A percentile compares a stretch with the other conserved stretches of the same genome.
Conservation (phyloP, 2,329 filamentous ascomycete genomes). For the Nigrograna mackinnonii region DNA sequence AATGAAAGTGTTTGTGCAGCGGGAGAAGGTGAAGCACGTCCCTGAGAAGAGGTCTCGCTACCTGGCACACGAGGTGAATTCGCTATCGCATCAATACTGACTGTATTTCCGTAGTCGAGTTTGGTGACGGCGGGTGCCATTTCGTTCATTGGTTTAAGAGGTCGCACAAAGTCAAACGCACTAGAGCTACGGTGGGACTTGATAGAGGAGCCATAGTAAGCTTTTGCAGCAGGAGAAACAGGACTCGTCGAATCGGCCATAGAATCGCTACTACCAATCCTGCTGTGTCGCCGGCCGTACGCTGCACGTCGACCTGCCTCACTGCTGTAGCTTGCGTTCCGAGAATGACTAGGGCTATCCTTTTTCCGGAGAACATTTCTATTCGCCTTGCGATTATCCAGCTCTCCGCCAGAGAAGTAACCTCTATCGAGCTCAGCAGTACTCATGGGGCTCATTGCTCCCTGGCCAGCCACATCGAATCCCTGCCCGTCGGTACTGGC, state of each 20-base stretch:
- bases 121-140: constrained; percentile 61
- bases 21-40: constrained; percentile 50
- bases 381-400: constrained; percentile 69
- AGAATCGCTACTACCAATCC: constrained; percentile 79
- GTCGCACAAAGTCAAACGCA: constrained; percentile 49
- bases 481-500: constrained; percentile 24
- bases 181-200: constrained; percentile 47
- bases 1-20: constrained; percentile 36
- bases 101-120: constrained; percentile 54
- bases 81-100: constrained; percentile 50
- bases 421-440: constrained; percentile 75
- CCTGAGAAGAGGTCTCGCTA: constrained; percentile 54
- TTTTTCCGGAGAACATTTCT: constrained; percentile 79
- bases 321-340: constrained; percentile 75
- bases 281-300: constrained; percentile 69
- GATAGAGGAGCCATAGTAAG: constrained; percentile 64
- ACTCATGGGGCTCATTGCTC: constrained; percentile 32
- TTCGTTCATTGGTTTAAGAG: constrained; percentile 45
- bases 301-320: constrained; percentile 59
- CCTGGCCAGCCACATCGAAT: constrained; percentile 16
- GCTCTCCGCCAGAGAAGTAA: constrained; percentile 90
- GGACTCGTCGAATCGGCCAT: constrained; percentile 59
- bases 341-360: constrained; percentile 65
- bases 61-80: constrained; percentile 42
- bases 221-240: constrained; percentile 64